Percentiles rank a stretch among this genome's conserved stretches.
These are phyloP conservation scores for Cyclaneusma minus DNA, from an alignment of 2,329 filamentous ascomycete genomes.

Conservation along the genomic window DNA sequence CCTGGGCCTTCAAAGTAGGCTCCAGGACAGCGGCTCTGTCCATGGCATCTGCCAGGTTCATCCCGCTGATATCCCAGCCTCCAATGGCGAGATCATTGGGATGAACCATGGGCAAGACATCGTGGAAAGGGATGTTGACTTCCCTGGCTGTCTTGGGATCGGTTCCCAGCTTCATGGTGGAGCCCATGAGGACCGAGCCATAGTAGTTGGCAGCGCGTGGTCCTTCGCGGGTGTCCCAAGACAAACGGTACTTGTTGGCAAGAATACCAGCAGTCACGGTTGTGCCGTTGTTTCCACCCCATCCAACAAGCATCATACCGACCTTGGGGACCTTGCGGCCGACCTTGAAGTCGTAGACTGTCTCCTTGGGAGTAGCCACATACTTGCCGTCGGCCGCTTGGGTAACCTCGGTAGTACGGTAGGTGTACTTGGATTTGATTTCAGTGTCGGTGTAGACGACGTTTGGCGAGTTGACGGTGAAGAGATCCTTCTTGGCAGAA, in stretches of 20 bases:
- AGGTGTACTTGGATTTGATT: constrained; percentile 90
- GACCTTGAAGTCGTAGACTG: constrained; percentile 92
- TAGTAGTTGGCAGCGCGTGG: constrained; percentile 86
- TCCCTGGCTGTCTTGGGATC: constrained; percentile 73
- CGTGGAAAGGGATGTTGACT: constrained; percentile 91
- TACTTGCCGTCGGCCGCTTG: constrained; percentile 55
- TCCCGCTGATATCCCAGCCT: constrained; percentile 90
- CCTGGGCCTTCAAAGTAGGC: constrained; percentile 77
- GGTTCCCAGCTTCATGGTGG: constrained; percentile 89
- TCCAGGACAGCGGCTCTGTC: constrained; percentile 91
- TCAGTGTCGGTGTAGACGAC: constrained; percentile 77
- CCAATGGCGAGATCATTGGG: constrained; percentile 91
- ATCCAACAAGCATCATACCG: constrained; percentile 94
- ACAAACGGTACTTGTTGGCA: constrained; percentile 74
- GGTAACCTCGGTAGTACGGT: constrained; percentile 80
- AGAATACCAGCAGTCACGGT: constrained; percentile 96
- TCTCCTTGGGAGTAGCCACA: constrained; percentile 75
- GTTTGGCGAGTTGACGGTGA: constrained; percentile 83
- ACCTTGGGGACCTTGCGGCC: constrained; percentile 85
- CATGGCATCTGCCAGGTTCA: constrained; percentile 86
- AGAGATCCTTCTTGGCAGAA: constrained; percentile 42
- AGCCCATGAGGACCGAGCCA: constrained; percentile 92
- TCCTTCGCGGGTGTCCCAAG: constrained; percentile 91
- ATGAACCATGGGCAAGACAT: constrained; percentile 90
- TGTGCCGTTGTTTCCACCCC: constrained; percentile 95